phyloP scores from a whole-genome alignment of 306 rosid genomes.

The Ziziphus jujuba region DNA sequence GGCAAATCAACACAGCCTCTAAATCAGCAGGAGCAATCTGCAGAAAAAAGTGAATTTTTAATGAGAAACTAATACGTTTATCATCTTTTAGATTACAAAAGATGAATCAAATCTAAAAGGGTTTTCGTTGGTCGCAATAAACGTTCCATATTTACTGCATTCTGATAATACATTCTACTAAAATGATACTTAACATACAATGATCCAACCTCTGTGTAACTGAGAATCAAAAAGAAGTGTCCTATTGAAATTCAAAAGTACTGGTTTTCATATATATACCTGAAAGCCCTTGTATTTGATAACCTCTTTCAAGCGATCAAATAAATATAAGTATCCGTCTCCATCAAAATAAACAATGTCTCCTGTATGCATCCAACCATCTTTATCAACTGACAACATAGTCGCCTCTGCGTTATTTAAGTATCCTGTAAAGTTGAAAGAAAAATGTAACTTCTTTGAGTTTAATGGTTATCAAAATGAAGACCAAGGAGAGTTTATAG shows the following conservation, averaged over 20 bases:
- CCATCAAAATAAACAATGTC: conserved; percentile 71
- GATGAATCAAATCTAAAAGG: neutral
- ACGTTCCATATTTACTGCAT: no score
- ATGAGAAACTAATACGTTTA: neutral
- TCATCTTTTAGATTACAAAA: neutral
- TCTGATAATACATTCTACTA: neutral
- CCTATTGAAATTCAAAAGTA: neutral
- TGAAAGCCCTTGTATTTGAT: conserved; percentile 96
- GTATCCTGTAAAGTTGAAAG: conserved; percentile 54
- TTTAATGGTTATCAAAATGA: conserved; percentile 3
- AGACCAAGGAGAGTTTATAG: no score
- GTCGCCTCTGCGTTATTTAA: conserved; percentile 71
- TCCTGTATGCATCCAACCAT: conserved; percentile 82
- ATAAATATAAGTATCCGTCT: conserved; percentile 61
- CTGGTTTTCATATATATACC: conserved; percentile 35
- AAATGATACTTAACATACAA: neutral
- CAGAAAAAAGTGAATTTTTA: conserved; percentile 3
- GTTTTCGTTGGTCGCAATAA: neutral
- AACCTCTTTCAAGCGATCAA: conserved; percentile 82
- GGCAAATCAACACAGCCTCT: conserved; percentile 44
- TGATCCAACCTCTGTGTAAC: neutral
- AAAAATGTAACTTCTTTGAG: neutral
- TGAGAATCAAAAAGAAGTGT: neutral
- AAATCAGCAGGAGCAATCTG: conserved; percentile 58
- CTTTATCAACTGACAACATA: conserved; percentile 52